These are phyloP conservation scores for Halenospora varia DNA, from an alignment of 495 filamentous ascomycete genomes.

Conservation along the genomic window DNA sequence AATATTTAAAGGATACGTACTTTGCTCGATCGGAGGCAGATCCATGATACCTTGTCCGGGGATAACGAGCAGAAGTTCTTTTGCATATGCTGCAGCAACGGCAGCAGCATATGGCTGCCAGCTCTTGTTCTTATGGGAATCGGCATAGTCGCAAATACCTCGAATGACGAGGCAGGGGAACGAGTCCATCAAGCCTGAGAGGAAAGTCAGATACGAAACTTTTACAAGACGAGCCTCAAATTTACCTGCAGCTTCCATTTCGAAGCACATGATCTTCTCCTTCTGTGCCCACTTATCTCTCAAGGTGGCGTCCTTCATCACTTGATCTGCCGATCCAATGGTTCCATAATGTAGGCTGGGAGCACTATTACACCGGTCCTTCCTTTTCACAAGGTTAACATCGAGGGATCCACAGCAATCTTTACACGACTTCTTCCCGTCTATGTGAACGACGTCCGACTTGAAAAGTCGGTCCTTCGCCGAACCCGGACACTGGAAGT, in stretches of 20 bases:
- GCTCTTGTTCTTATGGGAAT: constrained; percentile 33
- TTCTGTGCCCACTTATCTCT: constrained; percentile 11
- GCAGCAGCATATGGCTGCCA: constrained; percentile 36
- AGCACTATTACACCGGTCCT: constrained; percentile 5
- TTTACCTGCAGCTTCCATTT: constrained; percentile 43
- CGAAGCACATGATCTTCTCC: constrained; percentile 28
- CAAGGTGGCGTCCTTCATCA: constrained; percentile 12
- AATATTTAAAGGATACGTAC: background rate
- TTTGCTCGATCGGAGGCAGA: background rate
- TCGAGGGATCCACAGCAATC: constrained; percentile 16
- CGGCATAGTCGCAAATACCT: constrained; percentile 38
- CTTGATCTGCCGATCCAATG: constrained; percentile 24
- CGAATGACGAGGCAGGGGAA: constrained; percentile 30
- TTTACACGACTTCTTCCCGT: constrained; percentile 15
- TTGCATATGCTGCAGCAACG: constrained; percentile 35
- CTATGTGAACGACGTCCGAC: constrained; percentile 27
- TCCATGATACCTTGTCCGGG: background rate
- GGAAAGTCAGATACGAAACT: background rate
- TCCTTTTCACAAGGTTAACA: background rate
- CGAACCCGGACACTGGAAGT: constrained; percentile 13
- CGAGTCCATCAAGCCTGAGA: constrained; percentile 20
- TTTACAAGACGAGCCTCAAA: background rate
- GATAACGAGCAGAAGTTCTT: constrained; percentile 23
- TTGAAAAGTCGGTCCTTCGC: constrained; percentile 30
- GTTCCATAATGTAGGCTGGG: constrained; percentile 28